These are phyloP conservation scores for Xylaria digitata DNA, from an alignment of 2,329 filamentous ascomycete genomes.

Conservation along the genomic window DNA sequence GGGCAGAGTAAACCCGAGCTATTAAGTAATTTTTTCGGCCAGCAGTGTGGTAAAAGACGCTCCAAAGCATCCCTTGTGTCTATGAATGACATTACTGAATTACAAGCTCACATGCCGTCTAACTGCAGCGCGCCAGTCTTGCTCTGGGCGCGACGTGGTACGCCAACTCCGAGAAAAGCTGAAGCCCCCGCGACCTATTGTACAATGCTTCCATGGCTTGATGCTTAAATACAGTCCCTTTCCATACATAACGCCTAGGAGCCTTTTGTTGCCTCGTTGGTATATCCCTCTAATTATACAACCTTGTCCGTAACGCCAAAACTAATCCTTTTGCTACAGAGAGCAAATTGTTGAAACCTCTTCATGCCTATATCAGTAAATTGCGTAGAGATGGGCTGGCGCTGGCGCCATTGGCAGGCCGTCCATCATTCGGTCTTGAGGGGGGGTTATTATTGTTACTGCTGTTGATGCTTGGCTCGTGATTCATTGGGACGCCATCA, in stretches of 20 bases:
- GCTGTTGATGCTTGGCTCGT: constrained; percentile 49
- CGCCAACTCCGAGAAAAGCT: constrained; percentile 26
- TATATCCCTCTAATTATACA: constrained; percentile 51
- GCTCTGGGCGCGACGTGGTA: constrained; percentile 18
- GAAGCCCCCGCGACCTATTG: constrained; percentile 34
- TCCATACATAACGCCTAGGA: constrained; percentile 35
- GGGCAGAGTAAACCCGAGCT: not conserved
- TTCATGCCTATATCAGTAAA: constrained; percentile 66
- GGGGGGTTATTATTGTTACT: constrained; percentile 48
- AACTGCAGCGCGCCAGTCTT: constrained; percentile 22
- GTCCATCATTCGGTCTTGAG: constrained; percentile 49
- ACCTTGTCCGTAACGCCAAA: constrained; percentile 46
- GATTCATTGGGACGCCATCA: constrained; percentile 52
- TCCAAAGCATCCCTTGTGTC: constrained; percentile 24
- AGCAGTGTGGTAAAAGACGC: not conserved
- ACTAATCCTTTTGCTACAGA: constrained; percentile 29
- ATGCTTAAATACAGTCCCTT: constrained; percentile 29
- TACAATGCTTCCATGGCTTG: constrained; percentile 40
- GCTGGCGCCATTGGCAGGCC: constrained; percentile 68
- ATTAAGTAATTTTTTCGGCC: not conserved
- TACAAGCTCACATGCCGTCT: constrained; percentile 36
- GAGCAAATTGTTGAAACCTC: constrained; percentile 28
- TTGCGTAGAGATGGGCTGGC: constrained; percentile 82
- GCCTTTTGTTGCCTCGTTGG: constrained; percentile 41
- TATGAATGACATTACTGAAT: constrained; percentile 37